Base-by-base conservation (phyloP, 2,329 filamentous ascomycete genomes). In the Plectosphaerella plurivora region DNA sequence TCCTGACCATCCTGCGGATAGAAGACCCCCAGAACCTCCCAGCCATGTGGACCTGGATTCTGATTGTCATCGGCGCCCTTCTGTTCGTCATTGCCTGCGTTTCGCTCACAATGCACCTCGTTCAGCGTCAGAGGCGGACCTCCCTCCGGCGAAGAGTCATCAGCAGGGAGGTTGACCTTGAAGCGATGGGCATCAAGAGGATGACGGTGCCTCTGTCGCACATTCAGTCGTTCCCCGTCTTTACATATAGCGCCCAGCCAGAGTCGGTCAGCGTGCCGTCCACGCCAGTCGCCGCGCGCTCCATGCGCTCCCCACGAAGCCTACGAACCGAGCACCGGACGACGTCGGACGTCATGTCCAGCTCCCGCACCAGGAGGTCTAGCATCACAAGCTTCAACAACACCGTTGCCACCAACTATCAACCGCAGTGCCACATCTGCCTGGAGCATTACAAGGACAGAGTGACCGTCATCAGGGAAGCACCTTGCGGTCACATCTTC, bases 401-500 rank as follows among this genome's bases (percentile, higher is more conserved):
- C 46, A 71, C 68, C 12, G 59, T 69, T 28, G 75, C 74, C 6
- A 79, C 81, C 15, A 78, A 89, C 59, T 83, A 85, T 18, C 94
- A 97, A 65, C 85, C 89, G 0, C 86, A 81, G 3, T 97, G 94
- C 65, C 84, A 89, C n/a, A 96, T 97, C 50, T 99, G 94, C 64
- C 78, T 96, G 1, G 88, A 91, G 51, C 83, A 89, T 54, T 97
- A 90, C 63, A 78, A 87, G 25, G 79, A 84, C 15, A 80, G 82
- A 37, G 71, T 77, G 16, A 87, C 89, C 0, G 81, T 84, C 18
- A 91, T 97, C 51, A 87, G 91, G 51, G 89, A 97, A 68, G 76
- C 97, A 3, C 84, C 90, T 0, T 99, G 94, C 61, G 85, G 88
- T 1, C 94, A 99, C 66, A 93, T 97, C 52, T 99, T 92, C 68